phyloP scores from a whole-genome alignment of 2,329 filamentous ascomycete genomes.

The Lecanicillium sp. region DNA sequence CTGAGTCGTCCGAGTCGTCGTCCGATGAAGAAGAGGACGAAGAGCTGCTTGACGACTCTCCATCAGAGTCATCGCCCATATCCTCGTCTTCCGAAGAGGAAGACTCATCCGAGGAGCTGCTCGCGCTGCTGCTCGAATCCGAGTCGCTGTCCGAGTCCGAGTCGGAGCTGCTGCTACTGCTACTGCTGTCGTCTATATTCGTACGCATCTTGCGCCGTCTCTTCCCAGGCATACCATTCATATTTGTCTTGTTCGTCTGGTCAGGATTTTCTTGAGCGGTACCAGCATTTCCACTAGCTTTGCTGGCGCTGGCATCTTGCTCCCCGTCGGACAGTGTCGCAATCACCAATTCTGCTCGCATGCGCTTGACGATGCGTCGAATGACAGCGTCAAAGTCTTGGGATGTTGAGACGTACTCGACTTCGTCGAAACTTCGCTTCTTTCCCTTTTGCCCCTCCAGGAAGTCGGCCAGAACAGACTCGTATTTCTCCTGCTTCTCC shows the following conservation, averaged over 20 bases:
- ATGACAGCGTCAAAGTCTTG: slow-evolving; percentile 42
- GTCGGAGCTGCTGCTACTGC: slow-evolving; percentile 25
- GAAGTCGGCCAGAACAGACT: slow-evolving; percentile 45
- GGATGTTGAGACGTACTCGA: slow-evolving; percentile 40
- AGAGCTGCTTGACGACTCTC: slow-evolving; percentile 31
- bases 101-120: slow-evolving; percentile 10
- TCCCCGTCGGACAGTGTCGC: slow-evolving; percentile 45
- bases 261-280: slow-evolving; percentile 12
- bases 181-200: slow-evolving; percentile 30
- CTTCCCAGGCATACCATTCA: slow-evolving; percentile 41
- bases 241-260: slow-evolving; percentile 30
- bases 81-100: slow-evolving; percentile 20
- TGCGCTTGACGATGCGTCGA: slow-evolving; percentile 50
- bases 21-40: slow-evolving; percentile 32
- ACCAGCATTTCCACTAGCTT: slow-evolving; percentile 4
- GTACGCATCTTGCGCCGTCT: slow-evolving; percentile 44
- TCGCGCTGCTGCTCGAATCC: slow-evolving; percentile 11
- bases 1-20: slow-evolving; percentile 24
- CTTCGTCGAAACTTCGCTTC: slow-evolving; percentile 44
- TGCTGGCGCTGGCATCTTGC: slow-evolving; percentile 24
- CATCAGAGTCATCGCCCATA: slow-evolving; percentile 10
- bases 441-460: slow-evolving; percentile 25
- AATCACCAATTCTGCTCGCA: slow-evolving; percentile 51
- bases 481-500: slow-evolving; percentile 43
- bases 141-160: slow-evolving; percentile 26